Base-by-base conservation (phyloP, 176 grass and related monocot genomes). In the Paspalum vaginatum region DNA sequence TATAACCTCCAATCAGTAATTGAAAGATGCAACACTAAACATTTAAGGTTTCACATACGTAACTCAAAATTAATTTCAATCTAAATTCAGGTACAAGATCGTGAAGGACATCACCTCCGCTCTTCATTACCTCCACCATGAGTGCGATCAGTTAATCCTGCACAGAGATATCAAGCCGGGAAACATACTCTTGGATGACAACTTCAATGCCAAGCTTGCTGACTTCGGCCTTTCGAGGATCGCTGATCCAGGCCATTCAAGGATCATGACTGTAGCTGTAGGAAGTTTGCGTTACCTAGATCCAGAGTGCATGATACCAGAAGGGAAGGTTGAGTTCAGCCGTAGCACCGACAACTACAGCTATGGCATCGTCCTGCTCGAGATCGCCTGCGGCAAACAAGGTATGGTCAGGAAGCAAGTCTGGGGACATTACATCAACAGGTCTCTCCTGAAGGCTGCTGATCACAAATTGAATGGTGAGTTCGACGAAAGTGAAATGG, bases 161-260 rank as follows among this genome's bases (percentile, higher is more conserved):
- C 38, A 60, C 9, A 47, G 45, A 47, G 45, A 47, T 11, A 47
- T 47, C 45, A 47, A 47, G 45, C 45, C 45, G 45, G 11, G 45
- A 8, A 47, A 47, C 45, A 47, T 47, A 8, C 45, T 47, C 11
- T 10, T 7, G 13, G 32, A 32, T 32, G 32, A 32, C 32, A 3
- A 32, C 32, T 32, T 32, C 32, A 32, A 32, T 32, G 32, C 73
- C 40, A 76, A 61, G 40, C 40, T 76, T 10, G 73, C 13, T 11
- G 73, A 76, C 41, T 76, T 76, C 40, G 73, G 73, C 11, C 55
- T 76, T 8, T 76, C 73, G 3, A 60, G 73, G 56, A 17, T 25
- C 6, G 14, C 21, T 0, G 21, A 6, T 5, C 2, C 25, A 0
- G 7, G 24, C 14, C 25, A 26, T 26, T 16, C 73, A 16, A 26